phyloP scores from a whole-genome alignment of 1,284 basidiomycete genomes.

The Ceratobasidium papillatum region DNA sequence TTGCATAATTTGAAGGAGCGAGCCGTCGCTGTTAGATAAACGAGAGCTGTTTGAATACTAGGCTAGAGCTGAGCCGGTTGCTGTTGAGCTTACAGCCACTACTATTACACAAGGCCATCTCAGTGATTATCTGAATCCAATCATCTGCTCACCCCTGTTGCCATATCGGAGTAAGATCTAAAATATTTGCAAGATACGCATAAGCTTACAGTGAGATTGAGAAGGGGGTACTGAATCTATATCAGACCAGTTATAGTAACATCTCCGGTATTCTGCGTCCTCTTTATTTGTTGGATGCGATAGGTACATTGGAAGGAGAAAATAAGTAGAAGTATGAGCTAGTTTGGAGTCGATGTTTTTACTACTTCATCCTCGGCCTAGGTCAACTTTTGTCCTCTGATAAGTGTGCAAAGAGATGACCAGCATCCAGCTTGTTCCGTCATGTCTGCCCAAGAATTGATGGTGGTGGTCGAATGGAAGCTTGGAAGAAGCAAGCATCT shows the following conservation, averaged over 20 bases:
- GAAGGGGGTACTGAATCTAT: too few relatives aligned
- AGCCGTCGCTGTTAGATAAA: neutral
- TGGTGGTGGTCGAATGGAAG: neutral
- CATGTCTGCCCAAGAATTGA: neutral
- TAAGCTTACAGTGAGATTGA: conserved; percentile 15
- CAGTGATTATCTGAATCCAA: neutral
- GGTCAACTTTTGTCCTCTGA: neutral
- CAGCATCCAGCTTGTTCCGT: conserved; percentile 19
- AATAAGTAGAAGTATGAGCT: neutral
- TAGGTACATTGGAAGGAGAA: neutral
- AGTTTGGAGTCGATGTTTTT: neutral
- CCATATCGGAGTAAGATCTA: conserved; percentile 5
- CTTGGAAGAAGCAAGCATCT: neutral
- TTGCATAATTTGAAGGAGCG: conserved; percentile 14
- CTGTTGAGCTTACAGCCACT: neutral
- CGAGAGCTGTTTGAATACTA: conserved; percentile 4
- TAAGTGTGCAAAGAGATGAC: conserved; percentile 8
- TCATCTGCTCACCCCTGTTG: conserved; percentile 22
- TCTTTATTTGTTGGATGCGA: neutral
- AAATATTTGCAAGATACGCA: conserved; percentile 10
- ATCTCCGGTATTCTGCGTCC: neutral
- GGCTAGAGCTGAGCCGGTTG: neutral
- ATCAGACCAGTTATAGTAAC: neutral
- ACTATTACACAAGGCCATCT: neutral
- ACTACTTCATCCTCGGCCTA: neutral